These are phyloP conservation scores for Cenococcum geophilum DNA, from an alignment of 495 filamentous ascomycete genomes.

Conservation along the genomic window DNA sequence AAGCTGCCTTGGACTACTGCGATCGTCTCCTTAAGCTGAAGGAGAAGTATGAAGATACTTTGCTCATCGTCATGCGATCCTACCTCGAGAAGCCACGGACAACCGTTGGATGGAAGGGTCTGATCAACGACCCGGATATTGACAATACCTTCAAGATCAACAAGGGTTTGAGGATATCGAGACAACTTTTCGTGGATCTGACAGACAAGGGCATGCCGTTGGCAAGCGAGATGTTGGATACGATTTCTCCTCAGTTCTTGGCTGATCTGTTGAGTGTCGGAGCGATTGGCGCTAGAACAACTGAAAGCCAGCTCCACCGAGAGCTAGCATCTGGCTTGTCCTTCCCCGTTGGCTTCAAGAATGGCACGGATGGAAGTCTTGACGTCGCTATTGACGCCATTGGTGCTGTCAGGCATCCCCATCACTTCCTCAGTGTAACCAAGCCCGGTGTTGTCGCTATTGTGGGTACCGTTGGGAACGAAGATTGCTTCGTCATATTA, in stretches of 20 bases:
- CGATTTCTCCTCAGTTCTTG: conserved; percentile 95
- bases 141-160: conserved; percentile 99
- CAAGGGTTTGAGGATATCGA: conserved; percentile 81
- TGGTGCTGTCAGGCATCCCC: conserved; percentile 83
- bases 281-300: conserved; percentile 91
- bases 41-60: conserved; percentile 81
- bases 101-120: conserved; percentile 97
- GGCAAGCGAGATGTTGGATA: conserved; percentile 97
- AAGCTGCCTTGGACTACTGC: conserved; percentile 90
- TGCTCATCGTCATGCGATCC: conserved; percentile 93
- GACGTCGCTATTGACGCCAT: conserved; percentile 94
- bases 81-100: conserved; percentile 99
- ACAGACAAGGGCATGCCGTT: conserved; percentile 96
- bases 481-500: conserved; percentile 97
- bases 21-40: conserved; percentile 73
- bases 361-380: conserved; percentile 90
- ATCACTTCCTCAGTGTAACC: conserved; percentile 97
- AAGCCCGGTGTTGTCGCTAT: conserved; percentile 97
- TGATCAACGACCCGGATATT: conserved; percentile 99
- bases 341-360: conserved; percentile 99
- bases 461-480: conserved; percentile 90
- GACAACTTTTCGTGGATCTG: conserved; percentile 91
- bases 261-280: conserved; percentile 91
- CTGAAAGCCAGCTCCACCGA: conserved; percentile 90
- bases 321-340: conserved; percentile 89